A percentile compares a stretch with the other conserved stretches of the same genome.
These are phyloP conservation scores for Aspergillus fumigatus DNA, from an alignment of 2,329 filamentous ascomycete genomes.

Conservation along the genomic window DNA sequence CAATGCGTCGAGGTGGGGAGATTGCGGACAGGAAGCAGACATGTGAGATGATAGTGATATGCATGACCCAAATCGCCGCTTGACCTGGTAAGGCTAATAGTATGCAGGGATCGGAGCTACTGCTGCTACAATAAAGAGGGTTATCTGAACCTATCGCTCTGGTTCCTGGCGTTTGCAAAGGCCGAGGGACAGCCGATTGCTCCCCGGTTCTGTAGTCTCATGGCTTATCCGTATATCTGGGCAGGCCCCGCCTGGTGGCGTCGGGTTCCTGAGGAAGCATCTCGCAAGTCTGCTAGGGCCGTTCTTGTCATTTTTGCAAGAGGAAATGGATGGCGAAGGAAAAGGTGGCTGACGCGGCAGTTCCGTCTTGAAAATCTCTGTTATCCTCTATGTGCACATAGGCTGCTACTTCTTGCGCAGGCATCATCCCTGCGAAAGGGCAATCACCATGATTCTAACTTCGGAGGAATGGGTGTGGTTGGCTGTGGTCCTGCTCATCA, in stretches of 20 bases:
- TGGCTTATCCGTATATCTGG: neutral
- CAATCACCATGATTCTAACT: neutral
- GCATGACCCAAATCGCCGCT: no score
- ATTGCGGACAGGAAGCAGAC: neutral
- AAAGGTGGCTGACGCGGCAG: neutral
- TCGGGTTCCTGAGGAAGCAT: neutral
- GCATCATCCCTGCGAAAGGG: neutral
- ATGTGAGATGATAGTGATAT: neutral
- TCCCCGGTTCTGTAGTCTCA: neutral
- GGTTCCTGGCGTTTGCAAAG: neutral
- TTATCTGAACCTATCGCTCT: neutral
- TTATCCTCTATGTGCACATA: neutral
- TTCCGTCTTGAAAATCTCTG: neutral
- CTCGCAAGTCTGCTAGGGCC: neutral
- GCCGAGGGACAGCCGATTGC: neutral
- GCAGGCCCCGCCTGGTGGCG: neutral
- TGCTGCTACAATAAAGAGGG: neutral
- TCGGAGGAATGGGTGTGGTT: constrained; percentile 10
- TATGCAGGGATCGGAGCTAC: neutral
- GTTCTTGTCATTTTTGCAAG: neutral
- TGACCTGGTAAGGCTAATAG: neutral
- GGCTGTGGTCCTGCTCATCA: constrained; percentile 9
- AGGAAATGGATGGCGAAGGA: neutral
- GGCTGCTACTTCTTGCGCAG: neutral
- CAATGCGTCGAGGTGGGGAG: neutral